phyloP scores from a whole-genome alignment of 176 grass and related monocot species.

The Themeda triandra region DNA sequence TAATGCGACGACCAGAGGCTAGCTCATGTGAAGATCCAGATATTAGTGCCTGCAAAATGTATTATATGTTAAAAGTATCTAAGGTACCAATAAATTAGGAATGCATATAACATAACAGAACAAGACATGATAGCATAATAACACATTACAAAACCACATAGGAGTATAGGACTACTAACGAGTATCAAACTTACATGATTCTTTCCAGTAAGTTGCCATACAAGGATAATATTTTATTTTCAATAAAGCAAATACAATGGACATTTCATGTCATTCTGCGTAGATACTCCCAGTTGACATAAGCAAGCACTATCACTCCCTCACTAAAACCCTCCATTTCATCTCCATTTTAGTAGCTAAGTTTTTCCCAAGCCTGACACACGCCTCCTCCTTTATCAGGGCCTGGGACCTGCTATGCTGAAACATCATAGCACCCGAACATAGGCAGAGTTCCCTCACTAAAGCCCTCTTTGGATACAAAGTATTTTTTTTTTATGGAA shows the following conservation, averaged over 20 bases:
- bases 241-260: not conserved
- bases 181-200: constrained; percentile 5
- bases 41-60: constrained; percentile 59
- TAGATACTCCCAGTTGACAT: not conserved
- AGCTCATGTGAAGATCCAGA: constrained; percentile 47
- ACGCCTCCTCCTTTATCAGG: too few species aligned
- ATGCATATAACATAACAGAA: constrained; percentile 6
- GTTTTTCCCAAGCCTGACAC: too few species aligned
- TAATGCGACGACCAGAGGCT: constrained; percentile 42
- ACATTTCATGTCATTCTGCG: not conserved
- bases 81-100: constrained; percentile 19
- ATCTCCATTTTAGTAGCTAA: too few species aligned
- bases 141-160: not conserved
- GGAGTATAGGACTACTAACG: constrained; percentile 2
- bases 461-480: not conserved
- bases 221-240: not conserved
- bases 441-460: not conserved
- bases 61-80: constrained; percentile 19
- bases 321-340: not conserved
- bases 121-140: constrained; percentile 13
- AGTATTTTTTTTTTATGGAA: not conserved
- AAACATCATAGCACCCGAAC: too few species aligned
- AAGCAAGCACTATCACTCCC: not conserved
- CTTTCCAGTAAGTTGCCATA: not conserved
- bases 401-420: too few species aligned